These are phyloP conservation scores for Tetrapisispora pingtungensis DNA, from an alignment of 805 yeast species.

Conservation along the genomic window DNA sequence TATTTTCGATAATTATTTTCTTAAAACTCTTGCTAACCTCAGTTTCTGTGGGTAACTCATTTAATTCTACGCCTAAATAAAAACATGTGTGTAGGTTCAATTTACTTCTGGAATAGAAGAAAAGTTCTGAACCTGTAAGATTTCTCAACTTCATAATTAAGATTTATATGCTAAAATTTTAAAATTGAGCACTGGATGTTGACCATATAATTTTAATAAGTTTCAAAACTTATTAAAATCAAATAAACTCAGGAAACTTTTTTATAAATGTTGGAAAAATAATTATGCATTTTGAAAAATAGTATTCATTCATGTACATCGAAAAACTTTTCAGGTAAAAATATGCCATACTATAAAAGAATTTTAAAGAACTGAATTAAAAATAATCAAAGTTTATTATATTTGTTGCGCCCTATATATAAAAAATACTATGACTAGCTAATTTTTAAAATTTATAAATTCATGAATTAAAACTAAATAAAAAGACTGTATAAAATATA, in stretches of 20 bases:
- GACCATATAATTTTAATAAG: no score
- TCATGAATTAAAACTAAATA: slow-evolving; percentile 5
- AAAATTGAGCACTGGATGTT: no score
- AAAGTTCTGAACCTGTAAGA: slow-evolving; percentile 15
- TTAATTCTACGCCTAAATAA: slow-evolving; percentile 14
- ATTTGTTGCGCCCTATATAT: slow-evolving; percentile 5
- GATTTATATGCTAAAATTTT: no score
- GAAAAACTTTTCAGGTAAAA: no score
- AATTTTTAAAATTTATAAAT: slow-evolving; percentile 1
- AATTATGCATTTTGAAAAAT: no score
- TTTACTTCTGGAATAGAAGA: slow-evolving; percentile 17
- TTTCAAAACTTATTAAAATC: no score
- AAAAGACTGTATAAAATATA: slow-evolving; percentile 1
- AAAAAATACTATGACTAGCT: background rate
- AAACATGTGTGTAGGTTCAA: slow-evolving; percentile 23
- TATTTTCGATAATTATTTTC: slow-evolving; percentile 7
- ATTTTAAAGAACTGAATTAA: background rate
- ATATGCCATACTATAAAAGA: no score
- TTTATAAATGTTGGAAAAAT: no score
- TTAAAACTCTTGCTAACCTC: slow-evolving; percentile 10
- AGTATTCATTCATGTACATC: no score
- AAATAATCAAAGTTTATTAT: slow-evolving; percentile 2
- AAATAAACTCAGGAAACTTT: no score
- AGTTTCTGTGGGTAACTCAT: slow-evolving; percentile 10
- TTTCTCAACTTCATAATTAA: slow-evolving; percentile 2